Evolutionary conservation across 345 rosid species (phyloP), one percentile per base, ranked within the genome.

Genomic region (Arabidopsis suecica): DNA sequence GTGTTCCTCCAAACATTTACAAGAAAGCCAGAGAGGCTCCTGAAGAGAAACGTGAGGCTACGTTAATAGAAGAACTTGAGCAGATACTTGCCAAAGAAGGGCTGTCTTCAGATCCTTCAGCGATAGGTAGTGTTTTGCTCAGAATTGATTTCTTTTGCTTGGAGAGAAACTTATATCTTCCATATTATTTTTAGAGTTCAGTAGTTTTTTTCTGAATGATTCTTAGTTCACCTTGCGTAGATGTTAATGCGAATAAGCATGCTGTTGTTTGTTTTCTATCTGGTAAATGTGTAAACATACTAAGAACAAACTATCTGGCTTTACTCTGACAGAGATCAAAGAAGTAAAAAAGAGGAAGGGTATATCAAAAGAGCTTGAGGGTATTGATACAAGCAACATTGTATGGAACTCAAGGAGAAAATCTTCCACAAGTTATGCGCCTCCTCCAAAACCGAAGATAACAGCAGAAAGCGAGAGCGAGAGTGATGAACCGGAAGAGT

Each of bases 41-140:
- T 61, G 98, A 92, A 84, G 85, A 83, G 65, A 87, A 92, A 65
- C 93, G 94, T 0, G 98, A 95, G 83, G 82, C 89, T 55, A 82
- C 79, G 74, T 79, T 95, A 53, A 82, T 92, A 68, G 86, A 86
- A 83, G 99, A 92, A 78, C 89, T 92, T 34, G 86, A 90, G 81
- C 87, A 83, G 66, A 86, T 95, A 62, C 98, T 95, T 77, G 83
- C 94, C 63, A 95, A 73, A 83, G 97, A 95, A 86, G 96, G 96
- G 54, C 75, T 92, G 80, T 92, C 97, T 18, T 77, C 91, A 64
- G 81, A 86, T 61, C 97, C 99, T 66, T 79, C 94, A 14, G 96
- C 90, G 76, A 90, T 89, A 83, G 97, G 97, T 92, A 68, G 4
- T 23, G 6, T 60, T 51, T 36, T 1, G 4, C 63, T 63, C 48